A percentile compares a stretch with the other conserved stretches of the same genome.
Conservation (phyloP, 2,329 filamentous ascomycete genomes). For the Eurotiales sp. region DNA sequence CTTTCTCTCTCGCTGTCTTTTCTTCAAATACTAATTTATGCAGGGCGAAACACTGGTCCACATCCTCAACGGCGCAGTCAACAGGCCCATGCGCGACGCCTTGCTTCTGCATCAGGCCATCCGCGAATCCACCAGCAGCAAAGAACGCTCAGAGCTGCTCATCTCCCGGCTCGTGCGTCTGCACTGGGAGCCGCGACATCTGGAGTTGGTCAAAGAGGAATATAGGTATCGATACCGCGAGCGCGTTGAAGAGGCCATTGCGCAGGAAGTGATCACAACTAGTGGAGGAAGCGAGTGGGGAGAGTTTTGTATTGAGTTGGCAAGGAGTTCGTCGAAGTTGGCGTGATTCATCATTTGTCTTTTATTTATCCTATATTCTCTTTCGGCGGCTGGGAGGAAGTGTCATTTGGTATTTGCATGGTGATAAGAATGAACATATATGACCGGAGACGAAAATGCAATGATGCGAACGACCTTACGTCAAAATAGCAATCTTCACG, state of each 20-base stretch:
- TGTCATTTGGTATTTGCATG: no score
- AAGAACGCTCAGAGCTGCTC: constrained; percentile 78
- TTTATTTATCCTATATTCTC: background rate
- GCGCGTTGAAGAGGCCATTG: constrained; percentile 72
- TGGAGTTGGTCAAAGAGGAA: constrained; percentile 73
- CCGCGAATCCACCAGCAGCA: constrained; percentile 64
- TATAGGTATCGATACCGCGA: constrained; percentile 74
- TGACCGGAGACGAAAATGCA: background rate
- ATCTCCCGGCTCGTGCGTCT: constrained; percentile 82
- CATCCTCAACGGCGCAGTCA: constrained; percentile 94
- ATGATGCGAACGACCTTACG: background rate
- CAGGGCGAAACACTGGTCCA: constrained; percentile 93
- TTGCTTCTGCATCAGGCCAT: constrained; percentile 88
- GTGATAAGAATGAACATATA: background rate
- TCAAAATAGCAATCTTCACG: background rate
- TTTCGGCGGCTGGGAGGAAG: no score
- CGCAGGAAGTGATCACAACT: constrained; percentile 65
- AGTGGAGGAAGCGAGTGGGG: constrained; percentile 60
- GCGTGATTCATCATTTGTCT: background rate
- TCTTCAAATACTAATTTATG: background rate
- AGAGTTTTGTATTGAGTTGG: constrained; percentile 67
- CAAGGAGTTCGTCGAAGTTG: constrained; percentile 28
- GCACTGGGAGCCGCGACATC: constrained; percentile 86
- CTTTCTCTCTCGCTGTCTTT: constrained; percentile 2
- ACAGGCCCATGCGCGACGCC: constrained; percentile 88